These are phyloP conservation scores for Podospora australis DNA, from an alignment of 495 filamentous ascomycete species.

Conservation along the genomic window DNA sequence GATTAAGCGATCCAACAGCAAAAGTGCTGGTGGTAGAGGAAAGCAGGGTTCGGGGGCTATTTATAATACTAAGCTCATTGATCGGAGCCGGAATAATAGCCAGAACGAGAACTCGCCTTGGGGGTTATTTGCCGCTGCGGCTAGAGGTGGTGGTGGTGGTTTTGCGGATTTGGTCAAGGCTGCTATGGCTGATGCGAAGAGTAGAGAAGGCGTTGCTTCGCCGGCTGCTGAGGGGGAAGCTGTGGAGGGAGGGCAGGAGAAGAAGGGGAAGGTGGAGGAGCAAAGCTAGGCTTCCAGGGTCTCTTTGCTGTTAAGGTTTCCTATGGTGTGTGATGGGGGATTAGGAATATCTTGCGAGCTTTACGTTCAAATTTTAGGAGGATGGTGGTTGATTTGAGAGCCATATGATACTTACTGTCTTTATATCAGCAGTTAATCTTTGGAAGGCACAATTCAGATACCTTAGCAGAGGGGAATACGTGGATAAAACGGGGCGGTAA, in stretches of 20 bases:
- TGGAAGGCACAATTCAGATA: too few species aligned
- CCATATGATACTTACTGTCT: too few species aligned
- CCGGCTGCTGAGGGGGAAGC: not conserved
- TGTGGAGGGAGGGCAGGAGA: not conserved
- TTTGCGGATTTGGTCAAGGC: conserved; percentile 17
- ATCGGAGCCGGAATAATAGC: not conserved
- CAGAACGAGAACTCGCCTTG: not conserved
- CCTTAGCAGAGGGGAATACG: too few species aligned
- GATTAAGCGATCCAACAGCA: conserved; percentile 41
- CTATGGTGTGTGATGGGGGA: too few species aligned
- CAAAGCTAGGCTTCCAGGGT: too few species aligned
- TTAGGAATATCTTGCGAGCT: too few species aligned
- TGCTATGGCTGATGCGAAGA: conserved; percentile 10
- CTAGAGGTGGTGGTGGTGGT: not conserved
- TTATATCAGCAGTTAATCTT: too few species aligned
- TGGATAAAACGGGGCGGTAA: too few species aligned
- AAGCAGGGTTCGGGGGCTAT: not conserved
- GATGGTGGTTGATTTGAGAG: too few species aligned
- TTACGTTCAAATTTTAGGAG: too few species aligned
- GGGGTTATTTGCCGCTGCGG: not conserved
- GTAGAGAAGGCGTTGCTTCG: not conserved
- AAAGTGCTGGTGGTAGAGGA: conserved; percentile 2
- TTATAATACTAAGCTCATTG: conserved; percentile 10
- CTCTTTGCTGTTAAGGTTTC: too few species aligned
- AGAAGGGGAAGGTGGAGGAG: not conserved